These are phyloP conservation scores for Chiua virens DNA, from an alignment of 768 basidiomycete genomes.

Conservation along the genomic window DNA sequence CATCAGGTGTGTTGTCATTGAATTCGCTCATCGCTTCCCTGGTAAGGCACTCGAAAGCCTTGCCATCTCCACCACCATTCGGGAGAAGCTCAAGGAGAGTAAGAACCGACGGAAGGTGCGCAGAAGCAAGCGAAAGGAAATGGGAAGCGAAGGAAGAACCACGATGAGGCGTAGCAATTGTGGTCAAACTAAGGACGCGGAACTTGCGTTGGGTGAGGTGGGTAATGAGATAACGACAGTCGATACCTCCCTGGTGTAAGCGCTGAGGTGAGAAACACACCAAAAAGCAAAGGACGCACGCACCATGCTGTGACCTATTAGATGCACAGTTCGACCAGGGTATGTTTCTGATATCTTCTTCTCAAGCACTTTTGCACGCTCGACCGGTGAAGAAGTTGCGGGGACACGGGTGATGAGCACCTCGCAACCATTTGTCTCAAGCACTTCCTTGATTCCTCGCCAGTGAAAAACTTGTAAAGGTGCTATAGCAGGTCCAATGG, in stretches of 20 bases:
- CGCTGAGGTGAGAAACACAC: not conserved
- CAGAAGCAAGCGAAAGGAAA: constrained; percentile 71
- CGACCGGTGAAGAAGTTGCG: constrained; percentile 83
- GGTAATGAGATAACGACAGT: constrained; percentile 87
- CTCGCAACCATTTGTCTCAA: constrained; percentile 85
- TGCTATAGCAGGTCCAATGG: constrained; percentile 72
- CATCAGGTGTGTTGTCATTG: constrained; percentile 83
- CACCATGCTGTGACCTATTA: constrained; percentile 85
- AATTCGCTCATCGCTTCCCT: constrained; percentile 83
- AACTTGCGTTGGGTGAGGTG: constrained; percentile 78
- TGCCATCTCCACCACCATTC: constrained; percentile 92
- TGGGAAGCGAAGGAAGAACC: constrained; percentile 94
- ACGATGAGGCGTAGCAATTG: constrained; percentile 92
- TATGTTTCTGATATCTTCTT: constrained; percentile 76
- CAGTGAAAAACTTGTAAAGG: constrained; percentile 91
- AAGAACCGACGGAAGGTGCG: constrained; percentile 67
- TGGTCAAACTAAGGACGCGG: constrained; percentile 83
- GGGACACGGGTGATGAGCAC: constrained; percentile 94
- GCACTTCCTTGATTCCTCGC: constrained; percentile 93
- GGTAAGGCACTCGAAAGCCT: constrained; percentile 88
- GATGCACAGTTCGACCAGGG: constrained; percentile 81
- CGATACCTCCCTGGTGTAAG: constrained; percentile 79
- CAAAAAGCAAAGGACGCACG: constrained; percentile 2
- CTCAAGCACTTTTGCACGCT: constrained; percentile 90
- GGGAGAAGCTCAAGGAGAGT: constrained; percentile 80